phyloP scores from a whole-genome alignment of 305 asterid genomes.

The Striga hermonthica region DNA sequence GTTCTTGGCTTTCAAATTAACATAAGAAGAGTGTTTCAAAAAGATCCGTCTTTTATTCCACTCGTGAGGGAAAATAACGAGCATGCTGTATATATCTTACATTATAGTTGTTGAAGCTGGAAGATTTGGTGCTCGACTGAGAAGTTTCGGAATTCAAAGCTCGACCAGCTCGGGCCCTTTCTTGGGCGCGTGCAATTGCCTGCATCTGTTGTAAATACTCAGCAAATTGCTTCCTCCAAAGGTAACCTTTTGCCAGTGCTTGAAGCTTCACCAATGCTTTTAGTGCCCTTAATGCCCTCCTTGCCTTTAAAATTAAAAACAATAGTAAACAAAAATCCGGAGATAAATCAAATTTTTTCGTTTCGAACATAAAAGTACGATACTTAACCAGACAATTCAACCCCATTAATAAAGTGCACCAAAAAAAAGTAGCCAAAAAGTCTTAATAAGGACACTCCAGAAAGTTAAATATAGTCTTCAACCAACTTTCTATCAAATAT shows the following conservation, averaged over 20 bases:
- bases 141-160: constrained; percentile 42
- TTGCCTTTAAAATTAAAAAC: constrained; percentile 38
- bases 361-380: too few relatives aligned
- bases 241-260: constrained; percentile 69
- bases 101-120: constrained; percentile 36
- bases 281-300: constrained; percentile 74
- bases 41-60: neutral
- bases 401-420: too few relatives aligned
- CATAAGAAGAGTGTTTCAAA: too few relatives aligned
- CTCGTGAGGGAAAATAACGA: neutral
- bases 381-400: too few relatives aligned
- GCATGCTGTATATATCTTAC: constrained; percentile 35
- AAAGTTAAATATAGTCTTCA: too few relatives aligned
- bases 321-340: too few relatives aligned
- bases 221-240: constrained; percentile 52
- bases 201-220: constrained; percentile 44
- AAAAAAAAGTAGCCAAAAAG: too few relatives aligned
- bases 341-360: too few relatives aligned
- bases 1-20: too few relatives aligned
- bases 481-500: too few relatives aligned
- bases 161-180: constrained; percentile 52
- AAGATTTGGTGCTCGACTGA: constrained; percentile 37
- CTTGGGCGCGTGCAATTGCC: constrained; percentile 52
- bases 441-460: too few relatives aligned
- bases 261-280: constrained; percentile 73